A percentile compares a stretch with the other conserved stretches of the same genome.
Evolutionary conservation across 306 rosid species (phyloP).

Genomic region (Malus sylvestris): DNA sequence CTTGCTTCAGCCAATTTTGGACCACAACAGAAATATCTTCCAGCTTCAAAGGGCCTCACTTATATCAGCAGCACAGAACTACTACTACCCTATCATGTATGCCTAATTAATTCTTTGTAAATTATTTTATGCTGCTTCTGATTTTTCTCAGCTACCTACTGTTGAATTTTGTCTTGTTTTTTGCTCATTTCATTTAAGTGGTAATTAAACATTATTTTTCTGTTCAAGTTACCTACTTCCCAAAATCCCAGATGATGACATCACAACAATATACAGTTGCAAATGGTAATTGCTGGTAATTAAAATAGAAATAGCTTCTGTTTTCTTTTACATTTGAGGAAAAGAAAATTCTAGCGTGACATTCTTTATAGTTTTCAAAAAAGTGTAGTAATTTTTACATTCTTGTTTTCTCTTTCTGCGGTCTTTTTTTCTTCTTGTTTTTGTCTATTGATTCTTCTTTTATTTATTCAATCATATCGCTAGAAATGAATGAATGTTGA

Average conservation of each 20-base stretch:
- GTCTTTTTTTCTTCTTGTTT: too few species aligned
- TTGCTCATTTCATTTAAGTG: not conserved
- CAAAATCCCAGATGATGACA: not conserved
- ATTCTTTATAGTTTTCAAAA: not conserved
- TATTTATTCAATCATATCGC: too few species aligned
- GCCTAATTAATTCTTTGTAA: constrained; percentile 15
- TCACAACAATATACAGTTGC: not conserved
- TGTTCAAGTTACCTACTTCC: not conserved
- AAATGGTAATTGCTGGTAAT: not conserved
- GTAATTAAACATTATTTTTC: constrained; percentile 6
- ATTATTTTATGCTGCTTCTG: not conserved
- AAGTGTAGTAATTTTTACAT: not conserved
- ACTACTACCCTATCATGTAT: constrained; percentile 14
- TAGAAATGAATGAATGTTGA: too few species aligned
- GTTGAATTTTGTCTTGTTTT: not conserved
- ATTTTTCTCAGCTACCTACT: constrained; percentile 6
- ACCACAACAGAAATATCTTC: constrained; percentile 66
- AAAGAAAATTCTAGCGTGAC: not conserved
- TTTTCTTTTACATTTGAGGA: not conserved
- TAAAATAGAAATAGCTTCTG: not conserved
- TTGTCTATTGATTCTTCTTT: too few species aligned
- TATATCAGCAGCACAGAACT: constrained; percentile 18
- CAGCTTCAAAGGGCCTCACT: constrained; percentile 8
- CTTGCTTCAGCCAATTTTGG: constrained; percentile 33
- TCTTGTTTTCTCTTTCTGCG: too few species aligned